Evolutionary conservation across 345 rosid species (phyloP).

Genomic region (Kandelia obovata): DNA sequence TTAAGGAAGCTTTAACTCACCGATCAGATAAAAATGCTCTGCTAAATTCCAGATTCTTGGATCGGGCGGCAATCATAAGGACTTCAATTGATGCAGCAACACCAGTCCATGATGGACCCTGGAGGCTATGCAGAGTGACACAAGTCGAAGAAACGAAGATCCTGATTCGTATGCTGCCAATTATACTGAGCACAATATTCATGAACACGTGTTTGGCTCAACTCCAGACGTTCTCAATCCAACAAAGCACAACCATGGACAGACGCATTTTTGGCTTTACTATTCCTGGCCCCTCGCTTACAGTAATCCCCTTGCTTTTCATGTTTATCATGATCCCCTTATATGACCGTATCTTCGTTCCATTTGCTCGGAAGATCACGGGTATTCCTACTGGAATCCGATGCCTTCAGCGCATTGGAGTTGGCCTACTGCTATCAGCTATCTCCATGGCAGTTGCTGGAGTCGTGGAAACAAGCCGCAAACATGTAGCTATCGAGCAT

Average conservation of each 20-base stretch:
- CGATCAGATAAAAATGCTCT: not conserved
- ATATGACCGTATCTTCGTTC: conserved; percentile 53
- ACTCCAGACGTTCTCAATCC: conserved; percentile 57
- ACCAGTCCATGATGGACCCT: conserved; percentile 25
- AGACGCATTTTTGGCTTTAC: conserved; percentile 37
- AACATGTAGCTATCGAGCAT: conserved; percentile 40
- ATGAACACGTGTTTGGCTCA: conserved; percentile 71
- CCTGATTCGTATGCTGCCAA: conserved; percentile 53
- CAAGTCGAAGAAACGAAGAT: conserved; percentile 67
- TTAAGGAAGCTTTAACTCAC: not conserved
- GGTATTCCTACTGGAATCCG: conserved; percentile 56
- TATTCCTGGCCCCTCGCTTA: conserved; percentile 52
- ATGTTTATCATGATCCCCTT: conserved; percentile 45
- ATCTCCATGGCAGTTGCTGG: conserved; percentile 59
- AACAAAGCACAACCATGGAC: conserved; percentile 60
- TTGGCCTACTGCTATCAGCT: conserved; percentile 49
- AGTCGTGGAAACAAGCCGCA: conserved; percentile 46
- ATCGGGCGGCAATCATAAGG: conserved; percentile 44
- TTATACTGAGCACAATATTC: conserved; percentile 55
- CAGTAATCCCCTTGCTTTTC: conserved; percentile 50
- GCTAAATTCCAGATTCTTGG: conserved; percentile 36
- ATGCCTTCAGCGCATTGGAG: conserved; percentile 50
- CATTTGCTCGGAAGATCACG: conserved; percentile 44
- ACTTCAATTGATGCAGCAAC: conserved; percentile 16
- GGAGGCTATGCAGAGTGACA: conserved; percentile 56